These are phyloP conservation scores for Talaromyces sp. DNA, from an alignment of 2,329 filamentous ascomycete species.

Conservation along the genomic window DNA sequence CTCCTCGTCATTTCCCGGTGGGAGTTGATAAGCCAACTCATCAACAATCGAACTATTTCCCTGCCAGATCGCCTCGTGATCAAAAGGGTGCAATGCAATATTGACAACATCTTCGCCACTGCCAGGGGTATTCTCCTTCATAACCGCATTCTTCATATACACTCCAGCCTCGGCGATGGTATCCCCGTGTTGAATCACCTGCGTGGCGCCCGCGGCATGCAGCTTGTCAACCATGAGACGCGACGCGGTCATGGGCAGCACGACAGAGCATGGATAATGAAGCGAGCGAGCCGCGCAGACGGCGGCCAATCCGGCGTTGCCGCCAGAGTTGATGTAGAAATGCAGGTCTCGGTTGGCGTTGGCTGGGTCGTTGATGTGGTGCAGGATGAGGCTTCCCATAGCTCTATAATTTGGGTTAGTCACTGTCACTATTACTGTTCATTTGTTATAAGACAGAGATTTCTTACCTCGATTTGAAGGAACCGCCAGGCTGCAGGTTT, in stretches of 20 bases:
- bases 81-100: conserved; percentile 42
- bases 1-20: conserved; percentile 27
- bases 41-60: conserved; percentile 43
- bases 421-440: not conserved
- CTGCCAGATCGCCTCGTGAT: conserved; percentile 43
- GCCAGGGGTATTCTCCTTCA: conserved; percentile 22
- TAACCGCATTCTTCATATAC: conserved; percentile 55
- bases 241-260: conserved; percentile 64
- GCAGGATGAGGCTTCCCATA: conserved; percentile 66
- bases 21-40: conserved; percentile 40
- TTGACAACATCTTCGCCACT: conserved; percentile 26
- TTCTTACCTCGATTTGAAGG: conserved; percentile 81
- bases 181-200: conserved; percentile 64
- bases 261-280: conserved; percentile 65
- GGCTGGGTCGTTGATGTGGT: conserved; percentile 39
- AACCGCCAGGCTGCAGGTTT: conserved; percentile 76
- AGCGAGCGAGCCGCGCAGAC: conserved; percentile 66
- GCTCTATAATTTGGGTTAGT: conserved; percentile 35
- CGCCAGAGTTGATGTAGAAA: conserved; percentile 77
- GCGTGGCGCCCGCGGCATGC: conserved; percentile 57
- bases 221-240: conserved; percentile 69
- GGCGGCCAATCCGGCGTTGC: conserved; percentile 80
- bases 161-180: conserved; percentile 67
- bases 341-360: conserved; percentile 48
- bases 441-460: too few relatives aligned